Evolutionary conservation across 257 asterid genomes (phyloP).

Genomic region (Solanum lignicaule): DNA sequence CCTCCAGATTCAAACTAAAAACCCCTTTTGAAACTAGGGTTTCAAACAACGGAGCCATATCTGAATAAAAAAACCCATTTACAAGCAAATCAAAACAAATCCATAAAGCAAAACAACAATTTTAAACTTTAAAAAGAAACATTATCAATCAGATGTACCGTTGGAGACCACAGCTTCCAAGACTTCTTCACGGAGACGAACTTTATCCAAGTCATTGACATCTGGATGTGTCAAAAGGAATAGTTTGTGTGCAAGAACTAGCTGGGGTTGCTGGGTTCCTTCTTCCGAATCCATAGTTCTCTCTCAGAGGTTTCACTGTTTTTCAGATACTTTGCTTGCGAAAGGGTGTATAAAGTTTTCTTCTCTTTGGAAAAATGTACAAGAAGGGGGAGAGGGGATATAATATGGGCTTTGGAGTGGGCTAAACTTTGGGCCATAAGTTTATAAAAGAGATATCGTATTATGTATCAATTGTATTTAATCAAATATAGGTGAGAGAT

Average conservation of each 20-base stretch:
- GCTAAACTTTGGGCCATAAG: background rate
- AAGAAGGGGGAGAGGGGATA: background rate
- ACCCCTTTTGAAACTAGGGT: constrained; percentile 53
- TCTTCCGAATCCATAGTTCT: constrained; percentile 65
- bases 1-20: constrained; percentile 55
- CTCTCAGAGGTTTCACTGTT: background rate
- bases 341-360: background rate
- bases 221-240: constrained; percentile 66
- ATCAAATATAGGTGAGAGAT: no score
- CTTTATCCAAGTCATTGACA: constrained; percentile 83
- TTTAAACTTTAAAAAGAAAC: background rate
- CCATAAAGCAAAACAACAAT: background rate
- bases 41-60: constrained; percentile 80
- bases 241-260: constrained; percentile 65
- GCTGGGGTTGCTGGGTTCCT: constrained; percentile 75
- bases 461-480: no score
- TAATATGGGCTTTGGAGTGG: background rate
- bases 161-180: constrained; percentile 49
- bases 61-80: constrained; percentile 11
- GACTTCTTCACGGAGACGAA: constrained; percentile 89
- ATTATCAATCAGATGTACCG: constrained; percentile 29
- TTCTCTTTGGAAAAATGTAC: background rate
- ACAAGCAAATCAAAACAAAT: background rate
- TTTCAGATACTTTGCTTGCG: background rate
- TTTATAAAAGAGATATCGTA: no score